Conservation (phyloP, 768 basidiomycete genomes). For the Clitopilus passeckerianus region DNA sequence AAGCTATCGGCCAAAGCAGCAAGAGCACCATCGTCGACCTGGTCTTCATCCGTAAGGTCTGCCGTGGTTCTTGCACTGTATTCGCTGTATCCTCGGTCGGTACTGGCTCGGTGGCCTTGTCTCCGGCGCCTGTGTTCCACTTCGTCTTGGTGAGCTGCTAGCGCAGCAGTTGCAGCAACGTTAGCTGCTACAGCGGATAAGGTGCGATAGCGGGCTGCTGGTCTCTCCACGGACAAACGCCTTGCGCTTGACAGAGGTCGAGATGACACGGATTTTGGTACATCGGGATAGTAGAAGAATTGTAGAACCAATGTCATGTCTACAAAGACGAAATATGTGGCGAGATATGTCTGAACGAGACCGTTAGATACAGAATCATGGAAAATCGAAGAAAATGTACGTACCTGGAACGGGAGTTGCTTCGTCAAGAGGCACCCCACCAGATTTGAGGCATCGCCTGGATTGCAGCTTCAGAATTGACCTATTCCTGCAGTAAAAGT, state of each 20-base stretch:
- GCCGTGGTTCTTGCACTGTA: conserved; percentile 10
- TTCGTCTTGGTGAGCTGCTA: conserved; percentile 61
- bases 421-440: conserved; percentile 88
- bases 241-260: conserved; percentile 35
- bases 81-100: conserved; percentile 16
- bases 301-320: conserved; percentile 75
- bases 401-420: conserved; percentile 92
- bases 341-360: conserved; percentile 73
- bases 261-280: conserved; percentile 33
- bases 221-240: conserved; percentile 46
- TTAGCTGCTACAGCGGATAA: conserved; percentile 67
- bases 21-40: conserved; percentile 45
- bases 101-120: conserved; percentile 17
- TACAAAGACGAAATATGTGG: conserved; percentile 83
- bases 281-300: conserved; percentile 68
- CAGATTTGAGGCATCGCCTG: conserved; percentile 91
- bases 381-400: conserved; percentile 14
- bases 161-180: conserved; percentile 65
- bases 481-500: neutral
- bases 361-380: conserved; percentile 1
- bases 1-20: conserved; percentile 68
- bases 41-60: conserved; percentile 29
- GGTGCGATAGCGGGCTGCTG: conserved; percentile 60
- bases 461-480: neutral
- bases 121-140: conserved; percentile 14